Evolutionary conservation across 306 rosid species (phyloP), one percentile per base, ranked within the genome.

Genomic region (Medicago ruthenica): DNA sequence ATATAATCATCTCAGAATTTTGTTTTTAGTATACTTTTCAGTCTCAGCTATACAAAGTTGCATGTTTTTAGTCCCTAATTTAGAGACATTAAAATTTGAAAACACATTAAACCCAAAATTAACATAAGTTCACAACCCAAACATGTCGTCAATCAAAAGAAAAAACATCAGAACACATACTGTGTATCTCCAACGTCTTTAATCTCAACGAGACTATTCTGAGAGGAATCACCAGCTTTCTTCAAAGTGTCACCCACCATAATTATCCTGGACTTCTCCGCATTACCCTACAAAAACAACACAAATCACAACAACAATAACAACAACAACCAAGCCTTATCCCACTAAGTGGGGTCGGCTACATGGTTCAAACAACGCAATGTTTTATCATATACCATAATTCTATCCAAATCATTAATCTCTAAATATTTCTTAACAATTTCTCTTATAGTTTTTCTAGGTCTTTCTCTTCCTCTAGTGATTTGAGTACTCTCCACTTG

Each of bases 171-270:
- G 68, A 70, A 65, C 0, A 42, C 95, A 47, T 89, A 90, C 98
- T 75, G 83, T 22, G 87, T 64, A 82, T 90, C 93, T 62, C 84
- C 89, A 31, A 81, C 79, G 74, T 87, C 90, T 79, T 80, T 87
- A 78, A 85, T 88, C 91, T 85, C 88, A 5, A 58, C 18, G 39
- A 90, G 91, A 78, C 67, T 81, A 22, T 85, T 83, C 64, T 76
- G 91, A 60, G 93, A 86, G 0, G 93, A 83, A 77, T 84, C 93
- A 16, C 94, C 88, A 0, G 93, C 93, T 83, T 80, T 94, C 87
- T 90, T 94, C 89, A 94, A 84, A 53, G 92, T 88, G 82, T 92
- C 98, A 10, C 98, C 98, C 67, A 94, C 97, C 96, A 94, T 90
- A 53, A 94, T 79, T 76, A 94, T 92, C 86, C 97, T 87, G 2